These are phyloP conservation scores for Pneumocystis murina DNA, from an alignment of 1,139 yeast species.

Conservation along the genomic window DNA sequence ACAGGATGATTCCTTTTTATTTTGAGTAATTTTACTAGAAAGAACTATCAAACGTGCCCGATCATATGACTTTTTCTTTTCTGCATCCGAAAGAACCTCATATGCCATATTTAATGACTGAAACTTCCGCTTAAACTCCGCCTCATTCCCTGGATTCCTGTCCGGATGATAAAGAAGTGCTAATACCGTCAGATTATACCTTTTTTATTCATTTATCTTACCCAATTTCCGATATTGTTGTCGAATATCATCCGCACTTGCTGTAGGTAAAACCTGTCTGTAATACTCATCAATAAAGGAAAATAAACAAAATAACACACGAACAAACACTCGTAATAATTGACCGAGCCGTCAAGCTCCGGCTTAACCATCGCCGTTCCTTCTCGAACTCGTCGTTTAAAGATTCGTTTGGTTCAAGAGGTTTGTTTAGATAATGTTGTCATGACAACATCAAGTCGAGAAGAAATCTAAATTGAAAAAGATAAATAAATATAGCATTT, in stretches of 20 bases:
- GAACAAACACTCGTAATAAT: neutral
- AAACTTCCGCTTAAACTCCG: slow-evolving; percentile 7
- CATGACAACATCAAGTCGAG: neutral
- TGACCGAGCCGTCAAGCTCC: neutral
- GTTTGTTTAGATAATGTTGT: neutral
- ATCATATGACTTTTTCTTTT: slow-evolving; percentile 7
- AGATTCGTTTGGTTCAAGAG: neutral
- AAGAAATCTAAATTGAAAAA: neutral
- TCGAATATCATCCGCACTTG: neutral
- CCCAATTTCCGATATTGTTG: neutral
- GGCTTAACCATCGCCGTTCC: neutral
- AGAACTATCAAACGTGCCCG: slow-evolving; percentile 4
- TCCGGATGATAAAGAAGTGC: slow-evolving; percentile 12
- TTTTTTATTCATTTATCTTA: neutral
- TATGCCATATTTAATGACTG: slow-evolving; percentile 10
- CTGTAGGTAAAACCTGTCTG: neutral
- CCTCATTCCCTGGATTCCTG: slow-evolving; percentile 11
- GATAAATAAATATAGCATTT: neutral
- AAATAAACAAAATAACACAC: neutral
- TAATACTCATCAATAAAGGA: neutral
- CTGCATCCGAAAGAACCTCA: slow-evolving; percentile 8
- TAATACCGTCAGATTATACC: slow-evolving; percentile 6
- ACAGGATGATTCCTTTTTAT: neutral
- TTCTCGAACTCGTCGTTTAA: neutral
- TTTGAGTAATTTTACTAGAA: neutral